Conservation (phyloP, 306 rosid species). For the Rubus parviflorus region DNA sequence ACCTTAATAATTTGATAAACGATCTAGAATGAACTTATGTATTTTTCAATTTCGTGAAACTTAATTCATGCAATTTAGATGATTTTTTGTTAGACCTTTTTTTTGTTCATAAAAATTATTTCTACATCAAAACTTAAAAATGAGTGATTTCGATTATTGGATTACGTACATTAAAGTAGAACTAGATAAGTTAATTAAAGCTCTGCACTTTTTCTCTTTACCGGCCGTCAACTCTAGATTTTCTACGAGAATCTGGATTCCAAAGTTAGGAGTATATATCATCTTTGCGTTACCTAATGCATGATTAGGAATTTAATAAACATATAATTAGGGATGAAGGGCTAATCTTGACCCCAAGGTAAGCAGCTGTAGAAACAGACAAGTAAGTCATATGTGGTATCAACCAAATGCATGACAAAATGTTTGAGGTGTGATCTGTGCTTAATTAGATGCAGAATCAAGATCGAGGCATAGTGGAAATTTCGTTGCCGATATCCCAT, state of each 20-base stretch:
- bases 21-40: too few species aligned
- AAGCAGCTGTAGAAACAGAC: slow-evolving; percentile 25
- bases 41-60: too few species aligned
- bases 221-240: background rate
- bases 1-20: too few species aligned
- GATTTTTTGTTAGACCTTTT: too few species aligned
- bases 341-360: slow-evolving; percentile 19
- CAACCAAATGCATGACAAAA: slow-evolving; percentile 20
- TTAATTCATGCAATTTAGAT: too few species aligned
- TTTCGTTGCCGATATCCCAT: slow-evolving; percentile 40
- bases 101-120: too few species aligned
- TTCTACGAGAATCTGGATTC: background rate
- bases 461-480: slow-evolving; percentile 31
- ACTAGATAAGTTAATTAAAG: too few species aligned
- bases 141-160: too few species aligned
- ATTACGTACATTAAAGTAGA: too few species aligned
- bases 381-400: slow-evolving; percentile 27
- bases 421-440: background rate
- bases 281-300: slow-evolving; percentile 31
- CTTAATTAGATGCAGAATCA: slow-evolving; percentile 21
- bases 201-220: background rate
- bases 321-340: slow-evolving; percentile 18
- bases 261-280: slow-evolving; percentile 13
- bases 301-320: slow-evolving; percentile 22
- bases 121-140: too few species aligned